Evolutionary conservation across 2,329 filamentous ascomycete species (phyloP), one percentile per base, ranked within the genome.

Genomic region (Diaporthe sp.): DNA sequence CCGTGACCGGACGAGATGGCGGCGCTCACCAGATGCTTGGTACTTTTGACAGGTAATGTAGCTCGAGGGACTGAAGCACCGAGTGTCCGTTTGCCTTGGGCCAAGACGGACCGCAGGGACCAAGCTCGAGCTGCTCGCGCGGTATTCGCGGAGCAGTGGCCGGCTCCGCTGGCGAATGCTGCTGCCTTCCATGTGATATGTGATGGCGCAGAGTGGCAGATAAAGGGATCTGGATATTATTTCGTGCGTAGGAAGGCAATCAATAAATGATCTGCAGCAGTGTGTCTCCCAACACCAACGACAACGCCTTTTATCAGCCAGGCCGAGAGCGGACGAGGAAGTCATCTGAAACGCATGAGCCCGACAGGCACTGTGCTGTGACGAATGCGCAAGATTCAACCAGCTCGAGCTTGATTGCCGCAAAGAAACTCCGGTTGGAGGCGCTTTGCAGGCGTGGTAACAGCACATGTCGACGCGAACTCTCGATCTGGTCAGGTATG

Each of bases 201-300:
- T 68, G 42, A 56, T 55, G 56, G 51, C 25, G 47, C 12, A 47
- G 37, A 53, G 39, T 51, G 58, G 37, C 12, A 71, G 37, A 47
- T 37, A 35, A 69, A 32, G 71, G 35, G 63, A 68, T 39, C 15
- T 51, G 10, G n/a, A 68, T 19, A 22, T 8, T 19, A 22, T 50
- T n/a, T 37, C 32, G 42, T 19, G 1, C n/a, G 44, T n/a, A 37
- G 32, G 17, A 42, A 51, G n/a, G n/a, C 37, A 53, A n/a, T 13
- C 69, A 53, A 32, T n/a, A 53, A 63, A 53, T 51, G 63, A 66
- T 66, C 63, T 66, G 63, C 63, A 37, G 22, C 42, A 25, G 10
- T 35, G 19, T 13, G 8, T 19, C 44, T 27, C 30, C 44, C 25
- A 42, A 47, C 42, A 35, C 27, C 47, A 56, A 30, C 50, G 17